Base-by-base conservation (phyloP, 2,329 filamentous ascomycete species). In the Chrysosporium queenslandicum region DNA sequence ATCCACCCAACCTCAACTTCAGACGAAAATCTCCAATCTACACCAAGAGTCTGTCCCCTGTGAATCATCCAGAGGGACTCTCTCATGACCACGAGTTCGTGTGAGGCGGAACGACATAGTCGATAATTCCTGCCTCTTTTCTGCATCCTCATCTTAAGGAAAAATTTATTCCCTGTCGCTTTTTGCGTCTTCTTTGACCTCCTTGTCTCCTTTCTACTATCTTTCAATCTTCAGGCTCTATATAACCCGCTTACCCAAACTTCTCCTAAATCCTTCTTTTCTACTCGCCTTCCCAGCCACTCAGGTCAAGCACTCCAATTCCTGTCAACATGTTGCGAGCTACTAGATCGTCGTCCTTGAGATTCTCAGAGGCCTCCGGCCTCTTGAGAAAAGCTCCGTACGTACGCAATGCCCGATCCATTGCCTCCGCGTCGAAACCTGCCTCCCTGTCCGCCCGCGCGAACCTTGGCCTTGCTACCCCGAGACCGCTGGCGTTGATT, bases 401-500 rank as follows among this genome's bases (percentile, higher is more conserved):
- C 34, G 56, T 62, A 46, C 66, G 61, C 54, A 63, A 45, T 42
- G 50, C 47, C 7, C 43, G 57, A 7, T 54, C 43, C 18, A 45
- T 59, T 39, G 56, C 51, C 34, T 40, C 53, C 37, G 14, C 47
- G 23, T 42, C 52, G 45, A 53, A 49, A 46, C 40, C 50, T 16
- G 29, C 37, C 32, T 45, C 46, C 16, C 41, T 53, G n/a, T 49
- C 54, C 14, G 46, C 36, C 55, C 62, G 60, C 59, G 66, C 66
- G 56, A 66, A 64, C 56, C 61, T 70, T 50, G 61, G 61, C 56
- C 57, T 71, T 52, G 61, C 68, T 41, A 18, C 49, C 6, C 64
- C 70, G 54, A 69, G 69, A 55, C 70, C 71, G 59, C 61, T 74
- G 47, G 70, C 72, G 52, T 56, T 74, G 46, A 62, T 71, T 55